A percentile compares a stretch with the other conserved stretches of the same genome.
phyloP scores from a whole-genome alignment of 257 asterid genomes.

The Solanum etuberosum region DNA sequence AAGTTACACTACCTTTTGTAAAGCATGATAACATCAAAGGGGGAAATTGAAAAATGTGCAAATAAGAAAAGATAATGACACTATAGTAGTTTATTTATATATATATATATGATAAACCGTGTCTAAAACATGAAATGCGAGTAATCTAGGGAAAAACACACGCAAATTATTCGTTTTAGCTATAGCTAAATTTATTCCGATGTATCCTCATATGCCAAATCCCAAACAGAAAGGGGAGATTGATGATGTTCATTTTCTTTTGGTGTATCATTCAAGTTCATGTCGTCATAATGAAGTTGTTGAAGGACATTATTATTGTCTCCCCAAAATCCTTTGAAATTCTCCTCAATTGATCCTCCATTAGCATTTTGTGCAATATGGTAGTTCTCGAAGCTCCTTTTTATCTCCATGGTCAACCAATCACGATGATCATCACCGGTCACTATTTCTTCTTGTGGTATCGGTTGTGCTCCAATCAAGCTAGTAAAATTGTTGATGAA shows the following conservation, averaged over 20 bases:
- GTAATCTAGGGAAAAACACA: background rate
- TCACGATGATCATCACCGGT: background rate
- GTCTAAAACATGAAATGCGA: background rate
- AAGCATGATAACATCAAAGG: background rate
- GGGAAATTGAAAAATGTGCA: background rate
- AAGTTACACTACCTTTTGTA: background rate
- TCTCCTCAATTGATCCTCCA: background rate
- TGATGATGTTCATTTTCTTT: conserved; percentile 16
- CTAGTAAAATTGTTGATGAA: background rate
- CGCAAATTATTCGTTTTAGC: background rate
- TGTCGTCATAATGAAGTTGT: background rate
- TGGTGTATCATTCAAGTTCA: conserved; percentile 6
- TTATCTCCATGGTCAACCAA: conserved; percentile 12
- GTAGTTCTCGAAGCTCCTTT: background rate
- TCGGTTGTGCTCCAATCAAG: background rate
- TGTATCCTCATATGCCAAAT: conserved; percentile 20
- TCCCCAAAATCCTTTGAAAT: conserved; percentile 18
- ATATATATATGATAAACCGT: background rate
- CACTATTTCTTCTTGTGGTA: background rate
- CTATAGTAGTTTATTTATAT: background rate
- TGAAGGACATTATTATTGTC: conserved; percentile 9
- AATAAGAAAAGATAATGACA: background rate
- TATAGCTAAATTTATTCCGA: background rate
- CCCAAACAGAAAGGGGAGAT: conserved; percentile 38
- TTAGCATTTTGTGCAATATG: background rate